Percentiles rank a stretch among this genome's conserved stretches.
phyloP scores from a whole-genome alignment of 192 early-diverging fungal genomes.

The Coemansia sp. region DNA sequence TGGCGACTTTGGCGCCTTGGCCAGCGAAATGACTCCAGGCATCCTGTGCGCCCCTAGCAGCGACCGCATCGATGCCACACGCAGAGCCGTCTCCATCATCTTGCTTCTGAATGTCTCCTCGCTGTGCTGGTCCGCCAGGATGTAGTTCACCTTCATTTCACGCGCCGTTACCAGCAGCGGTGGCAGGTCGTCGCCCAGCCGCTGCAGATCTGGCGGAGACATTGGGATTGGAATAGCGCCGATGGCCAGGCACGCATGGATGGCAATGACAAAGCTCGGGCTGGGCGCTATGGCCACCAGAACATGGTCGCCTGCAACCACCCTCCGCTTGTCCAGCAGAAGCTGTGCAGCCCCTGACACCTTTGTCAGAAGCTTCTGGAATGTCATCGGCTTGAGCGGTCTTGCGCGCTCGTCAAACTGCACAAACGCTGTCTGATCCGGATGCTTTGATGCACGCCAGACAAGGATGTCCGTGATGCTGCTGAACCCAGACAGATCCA shows the following conservation, averaged over 20 bases:
- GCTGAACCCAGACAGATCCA: conserved; percentile 66
- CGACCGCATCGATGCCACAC: conserved; percentile 48
- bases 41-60: conserved; percentile 46
- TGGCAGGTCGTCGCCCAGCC: conserved; percentile 70
- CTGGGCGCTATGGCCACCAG: conserved; percentile 68
- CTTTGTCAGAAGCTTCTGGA: conserved; percentile 67
- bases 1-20: conserved; percentile 67
- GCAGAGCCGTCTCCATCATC: conserved; percentile 58
- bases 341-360: conserved; percentile 66
- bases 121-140: conserved; percentile 64
- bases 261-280: conserved; percentile 65
- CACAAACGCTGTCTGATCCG: conserved; percentile 66
- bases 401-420: conserved; percentile 61
- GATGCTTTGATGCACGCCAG: conserved; percentile 67
- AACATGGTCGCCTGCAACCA: conserved; percentile 60
- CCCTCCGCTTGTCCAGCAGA: conserved; percentile 61
- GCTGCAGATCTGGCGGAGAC: conserved; percentile 62
- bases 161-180: conserved; percentile 60
- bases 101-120: conserved; percentile 71
- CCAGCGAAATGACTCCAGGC: conserved; percentile 62
- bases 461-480: conserved; percentile 71
- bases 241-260: conserved; percentile 81
- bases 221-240: conserved; percentile 74
- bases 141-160: conserved; percentile 60
- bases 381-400: conserved; percentile 66